Evolutionary conservation across 2,329 filamentous ascomycete genomes (phyloP).

Genomic region (Metarhizium guizhouense): DNA sequence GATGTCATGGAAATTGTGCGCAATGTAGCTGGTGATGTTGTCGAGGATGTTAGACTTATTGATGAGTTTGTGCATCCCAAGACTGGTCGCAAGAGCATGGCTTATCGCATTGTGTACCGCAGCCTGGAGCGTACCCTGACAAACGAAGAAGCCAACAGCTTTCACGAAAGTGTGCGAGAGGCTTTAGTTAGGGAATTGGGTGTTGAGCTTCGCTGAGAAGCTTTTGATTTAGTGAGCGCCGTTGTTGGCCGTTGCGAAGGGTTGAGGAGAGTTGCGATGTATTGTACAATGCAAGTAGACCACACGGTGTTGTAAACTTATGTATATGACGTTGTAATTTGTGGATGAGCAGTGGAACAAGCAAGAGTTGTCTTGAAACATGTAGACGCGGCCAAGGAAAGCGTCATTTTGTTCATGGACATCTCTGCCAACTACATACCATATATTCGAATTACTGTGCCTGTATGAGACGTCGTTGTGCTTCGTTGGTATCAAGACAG

Average conservation of each 20-base stretch:
- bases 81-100: constrained; percentile 73
- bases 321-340: not conserved
- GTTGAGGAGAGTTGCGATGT: no score
- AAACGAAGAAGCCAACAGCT: constrained; percentile 65
- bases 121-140: constrained; percentile 87
- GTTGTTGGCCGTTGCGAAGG: no score
- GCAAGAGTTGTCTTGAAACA: no score
- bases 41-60: constrained; percentile 77
- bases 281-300: not conserved
- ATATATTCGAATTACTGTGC: no score
- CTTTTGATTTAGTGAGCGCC: no score
- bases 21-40: constrained; percentile 68
- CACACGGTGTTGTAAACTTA: not conserved
- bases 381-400: no score
- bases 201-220: constrained; percentile 48
- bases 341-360: not conserved
- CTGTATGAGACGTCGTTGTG: no score
- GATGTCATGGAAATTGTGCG: constrained; percentile 95
- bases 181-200: constrained; percentile 62
- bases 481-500: no score
- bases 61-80: constrained; percentile 87
- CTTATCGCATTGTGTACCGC: constrained; percentile 89
- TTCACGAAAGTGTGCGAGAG: constrained; percentile 61
- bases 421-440: no score
- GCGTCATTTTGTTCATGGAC: no score